Conservation (phyloP, 208 protist species). For the Tritrichomonas musculus region DNA sequence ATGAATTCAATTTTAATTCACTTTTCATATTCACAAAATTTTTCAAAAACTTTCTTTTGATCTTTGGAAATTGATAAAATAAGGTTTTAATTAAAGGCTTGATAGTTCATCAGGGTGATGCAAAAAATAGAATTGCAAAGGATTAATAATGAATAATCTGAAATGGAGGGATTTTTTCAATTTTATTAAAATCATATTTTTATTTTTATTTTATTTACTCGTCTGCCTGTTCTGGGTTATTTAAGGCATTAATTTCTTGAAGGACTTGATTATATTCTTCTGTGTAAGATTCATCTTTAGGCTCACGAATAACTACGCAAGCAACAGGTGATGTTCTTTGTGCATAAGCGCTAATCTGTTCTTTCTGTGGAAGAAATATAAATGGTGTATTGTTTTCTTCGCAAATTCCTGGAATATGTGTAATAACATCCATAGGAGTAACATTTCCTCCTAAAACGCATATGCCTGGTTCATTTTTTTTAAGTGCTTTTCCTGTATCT, state of each 20-base stretch:
- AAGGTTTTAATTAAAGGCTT: too few species aligned
- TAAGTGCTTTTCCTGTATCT: background rate
- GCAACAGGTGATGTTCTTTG: slow-evolving; percentile 20
- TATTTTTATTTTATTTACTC: background rate
- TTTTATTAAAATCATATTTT: too few species aligned
- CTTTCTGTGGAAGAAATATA: background rate
- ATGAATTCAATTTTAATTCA: too few species aligned
- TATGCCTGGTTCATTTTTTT: slow-evolving; percentile 21
- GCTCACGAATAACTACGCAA: background rate
- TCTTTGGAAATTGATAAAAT: too few species aligned
- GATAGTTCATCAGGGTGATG: too few species aligned
- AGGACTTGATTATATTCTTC: background rate
- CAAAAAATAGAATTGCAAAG: too few species aligned
- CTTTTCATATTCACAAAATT: too few species aligned
- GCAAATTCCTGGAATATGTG: slow-evolving; percentile 12
- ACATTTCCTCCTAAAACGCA: background rate
- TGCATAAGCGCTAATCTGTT: background rate
- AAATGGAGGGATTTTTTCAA: too few species aligned
- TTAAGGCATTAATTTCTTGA: background rate
- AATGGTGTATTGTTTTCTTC: slow-evolving; percentile 5
- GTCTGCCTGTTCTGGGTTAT: background rate
- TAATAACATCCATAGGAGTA: slow-evolving; percentile 26
- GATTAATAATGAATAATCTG: too few species aligned
- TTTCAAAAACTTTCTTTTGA: too few species aligned
- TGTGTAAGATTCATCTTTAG: background rate